Evolutionary conservation across 108 stramenopile species (phyloP), one percentile per base, ranked within the genome.

Genomic region (Pseudonitzschia multiseries): DNA sequence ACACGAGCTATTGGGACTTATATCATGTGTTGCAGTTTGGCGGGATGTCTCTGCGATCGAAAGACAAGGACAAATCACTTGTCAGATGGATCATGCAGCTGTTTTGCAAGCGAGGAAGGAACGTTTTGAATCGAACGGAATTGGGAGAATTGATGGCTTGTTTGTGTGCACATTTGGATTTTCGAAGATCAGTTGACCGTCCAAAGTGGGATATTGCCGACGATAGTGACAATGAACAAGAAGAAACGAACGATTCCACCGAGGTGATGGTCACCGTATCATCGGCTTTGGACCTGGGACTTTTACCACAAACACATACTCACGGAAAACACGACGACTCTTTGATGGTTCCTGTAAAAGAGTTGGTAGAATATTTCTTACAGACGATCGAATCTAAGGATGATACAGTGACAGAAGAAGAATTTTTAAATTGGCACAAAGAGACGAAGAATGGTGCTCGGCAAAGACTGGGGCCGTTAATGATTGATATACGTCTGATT

Each of bases 21-120:
- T 74, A 61, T 42, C 87, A 94, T 83, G 89, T 89, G 6, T 69
- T 94, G 46, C 80, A 84, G 22, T 94, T 92, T 76, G 93, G 93
- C 54, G 89, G 93, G 44, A 72, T 83, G 17, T 88, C 88, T 63
- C 89, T 94, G n/a, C 69, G 85, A 69, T 64, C 69, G 21, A 31
- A 65, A 57, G 64, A 71, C 43, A 60, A 73, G 27, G 60, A 74
- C 29, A 57, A 74, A 43, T 51, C 78, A 4, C 31, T 73, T 17
- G 68, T 79, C 33, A 46, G 64, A 69, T 76, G 71, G 74, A 69
- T 76, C 18, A 33, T 81, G n/a, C 72, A 71, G 57, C 64, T 54
- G 5, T 67, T 67, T 67, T n/a, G 65, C 65, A 67, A 67, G 15
- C 65, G 65, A 50, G 65, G 65, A 67, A 10, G 14, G 2, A 50